Evolutionary conservation across 2,329 filamentous ascomycete genomes (phyloP).

Genomic region (Magnaporthiopsis incrustans): DNA sequence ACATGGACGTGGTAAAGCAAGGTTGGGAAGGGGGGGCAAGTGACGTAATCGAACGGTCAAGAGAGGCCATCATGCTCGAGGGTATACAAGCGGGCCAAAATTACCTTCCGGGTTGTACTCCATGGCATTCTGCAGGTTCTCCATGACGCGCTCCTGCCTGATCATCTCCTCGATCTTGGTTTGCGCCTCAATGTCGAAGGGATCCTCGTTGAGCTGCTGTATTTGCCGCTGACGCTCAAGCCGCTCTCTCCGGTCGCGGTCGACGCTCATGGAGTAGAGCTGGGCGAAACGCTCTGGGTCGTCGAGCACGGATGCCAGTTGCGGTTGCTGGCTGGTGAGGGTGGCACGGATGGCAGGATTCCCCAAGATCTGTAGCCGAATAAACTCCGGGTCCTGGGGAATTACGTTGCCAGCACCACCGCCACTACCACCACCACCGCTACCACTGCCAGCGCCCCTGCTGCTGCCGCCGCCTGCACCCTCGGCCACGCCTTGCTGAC

Average conservation of each 20-base stretch:
- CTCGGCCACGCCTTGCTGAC: slow-evolving; percentile 10
- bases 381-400: slow-evolving; percentile 63
- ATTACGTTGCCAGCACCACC: neutral
- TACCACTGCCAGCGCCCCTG: slow-evolving; percentile 18
- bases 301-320: slow-evolving; percentile 68
- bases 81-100: slow-evolving; percentile 17
- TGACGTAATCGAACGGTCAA: neutral
- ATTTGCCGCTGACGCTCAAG: slow-evolving; percentile 76
- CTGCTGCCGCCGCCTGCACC: neutral
- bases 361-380: slow-evolving; percentile 75
- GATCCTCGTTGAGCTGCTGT: slow-evolving; percentile 79
- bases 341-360: slow-evolving; percentile 66
- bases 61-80: neutral
- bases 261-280: slow-evolving; percentile 58
- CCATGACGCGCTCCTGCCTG: slow-evolving; percentile 84
- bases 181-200: slow-evolving; percentile 89
- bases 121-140: slow-evolving; percentile 93
- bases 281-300: slow-evolving; percentile 70
- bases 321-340: slow-evolving; percentile 63
- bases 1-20: neutral
- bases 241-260: slow-evolving; percentile 64
- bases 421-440: slow-evolving; percentile 15
- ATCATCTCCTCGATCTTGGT: slow-evolving; percentile 95
- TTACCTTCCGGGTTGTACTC: slow-evolving; percentile 94
- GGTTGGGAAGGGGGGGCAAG: too few species aligned